phyloP scores from a whole-genome alignment of 2,329 filamentous ascomycete species.

The Fusarium sp. region DNA sequence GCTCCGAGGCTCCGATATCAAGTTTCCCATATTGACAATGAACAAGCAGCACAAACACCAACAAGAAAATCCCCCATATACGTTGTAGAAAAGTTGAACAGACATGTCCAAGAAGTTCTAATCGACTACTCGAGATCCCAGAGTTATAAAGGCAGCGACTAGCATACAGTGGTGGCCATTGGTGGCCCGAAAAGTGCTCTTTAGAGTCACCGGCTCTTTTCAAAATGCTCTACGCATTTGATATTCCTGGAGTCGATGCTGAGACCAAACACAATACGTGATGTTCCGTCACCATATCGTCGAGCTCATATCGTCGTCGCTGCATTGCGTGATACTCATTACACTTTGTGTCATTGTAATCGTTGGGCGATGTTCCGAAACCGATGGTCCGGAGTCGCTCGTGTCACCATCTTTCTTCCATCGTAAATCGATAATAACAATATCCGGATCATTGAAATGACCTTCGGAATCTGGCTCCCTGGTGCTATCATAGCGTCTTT shows the following conservation, averaged over 20 bases:
- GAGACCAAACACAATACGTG: neutral
- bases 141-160: neutral
- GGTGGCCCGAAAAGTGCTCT: slow-evolving; percentile 15
- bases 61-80: neutral
- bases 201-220: slow-evolving; percentile 5
- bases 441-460: neutral
- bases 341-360: neutral
- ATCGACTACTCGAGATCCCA: neutral
- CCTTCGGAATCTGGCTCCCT: neutral
- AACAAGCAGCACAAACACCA: neutral
- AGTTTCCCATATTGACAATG: neutral
- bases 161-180: slow-evolving; percentile 9
- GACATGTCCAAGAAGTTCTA: neutral
- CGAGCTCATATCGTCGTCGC: neutral
- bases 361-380: slow-evolving; percentile 31
- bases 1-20: neutral
- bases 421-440: neutral
- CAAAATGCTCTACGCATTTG: neutral
- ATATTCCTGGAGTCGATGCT: neutral
- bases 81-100: neutral
- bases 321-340: slow-evolving; percentile 24
- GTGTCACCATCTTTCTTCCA: neutral
- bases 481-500: neutral
- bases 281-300: neutral
- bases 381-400: slow-evolving; percentile 23